A percentile compares a stretch with the other conserved stretches of the same genome.
Evolutionary conservation across 139 green algal species (phyloP).

Genomic region (Chlorella sp.): DNA sequence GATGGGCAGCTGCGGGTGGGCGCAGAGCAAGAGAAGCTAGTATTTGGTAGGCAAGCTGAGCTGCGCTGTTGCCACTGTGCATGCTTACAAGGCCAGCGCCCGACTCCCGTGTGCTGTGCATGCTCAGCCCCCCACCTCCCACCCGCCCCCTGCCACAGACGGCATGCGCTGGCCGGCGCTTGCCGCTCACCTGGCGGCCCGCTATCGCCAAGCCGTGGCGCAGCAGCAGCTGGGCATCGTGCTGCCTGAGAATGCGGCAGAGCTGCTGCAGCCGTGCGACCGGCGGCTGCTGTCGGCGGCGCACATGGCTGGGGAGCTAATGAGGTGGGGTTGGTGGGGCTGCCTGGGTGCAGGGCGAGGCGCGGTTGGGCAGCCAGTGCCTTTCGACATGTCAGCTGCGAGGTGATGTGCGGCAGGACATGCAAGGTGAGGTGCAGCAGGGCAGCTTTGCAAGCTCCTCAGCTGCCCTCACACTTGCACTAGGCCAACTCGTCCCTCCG

Average conservation of each 20-base stretch:
- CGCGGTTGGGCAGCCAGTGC: too few species aligned
- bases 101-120: too few species aligned
- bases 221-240: too few species aligned
- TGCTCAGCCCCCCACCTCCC: too few species aligned
- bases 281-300: neutral
- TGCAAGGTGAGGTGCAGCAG: too few species aligned
- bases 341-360: neutral
- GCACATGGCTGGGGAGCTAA: constrained; percentile 1
- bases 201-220: constrained; percentile 3
- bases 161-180: constrained; percentile 19
- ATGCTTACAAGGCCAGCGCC: too few species aligned
- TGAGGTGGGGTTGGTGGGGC: neutral
- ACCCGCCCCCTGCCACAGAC: neutral
- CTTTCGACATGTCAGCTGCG: too few species aligned
- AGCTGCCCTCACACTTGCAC: too few species aligned
- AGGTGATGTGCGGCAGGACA: too few species aligned
- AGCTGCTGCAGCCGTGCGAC: constrained; percentile 1
- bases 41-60: too few species aligned
- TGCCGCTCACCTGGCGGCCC: constrained; percentile 12
- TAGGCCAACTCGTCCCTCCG: neutral
- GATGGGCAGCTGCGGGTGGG: neutral
- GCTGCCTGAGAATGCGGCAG: neutral
- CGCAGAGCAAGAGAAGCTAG: neutral
- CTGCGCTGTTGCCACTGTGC: neutral
- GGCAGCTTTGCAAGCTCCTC: too few species aligned